These are phyloP conservation scores for Blastobotrys muscicola DNA, from an alignment of 805 yeast species.

Conservation along the genomic window DNA sequence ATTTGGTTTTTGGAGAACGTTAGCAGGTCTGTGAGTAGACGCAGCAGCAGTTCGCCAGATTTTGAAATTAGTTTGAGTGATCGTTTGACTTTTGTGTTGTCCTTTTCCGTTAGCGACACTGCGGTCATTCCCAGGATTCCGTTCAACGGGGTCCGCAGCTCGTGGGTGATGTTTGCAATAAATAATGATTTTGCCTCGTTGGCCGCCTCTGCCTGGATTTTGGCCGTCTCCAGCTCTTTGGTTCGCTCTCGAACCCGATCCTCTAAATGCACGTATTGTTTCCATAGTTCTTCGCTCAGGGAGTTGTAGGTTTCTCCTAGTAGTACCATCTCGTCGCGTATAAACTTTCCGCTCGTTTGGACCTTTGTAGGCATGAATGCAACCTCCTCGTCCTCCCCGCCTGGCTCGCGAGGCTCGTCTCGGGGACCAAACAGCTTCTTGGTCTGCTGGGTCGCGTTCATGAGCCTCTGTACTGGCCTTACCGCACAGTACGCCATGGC, in stretches of 20 bases:
- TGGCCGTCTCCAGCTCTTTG: slow-evolving; percentile 77
- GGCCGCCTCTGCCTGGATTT: slow-evolving; percentile 85
- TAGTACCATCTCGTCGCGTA: slow-evolving; percentile 71
- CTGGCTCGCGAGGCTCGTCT: slow-evolving; percentile 3
- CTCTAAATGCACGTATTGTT: slow-evolving; percentile 74
- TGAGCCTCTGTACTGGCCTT: slow-evolving; percentile 68
- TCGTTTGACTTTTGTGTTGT: slow-evolving; percentile 55
- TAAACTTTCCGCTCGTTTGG: slow-evolving; percentile 10
- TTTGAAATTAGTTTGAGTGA: slow-evolving; percentile 76
- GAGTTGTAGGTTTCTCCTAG: slow-evolving; percentile 79
- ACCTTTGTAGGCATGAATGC: slow-evolving; percentile 11
- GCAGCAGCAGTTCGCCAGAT: slow-evolving; percentile 83
- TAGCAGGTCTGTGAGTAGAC: slow-evolving; percentile 79
- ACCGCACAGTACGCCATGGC: slow-evolving; percentile 81
- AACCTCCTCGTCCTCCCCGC: no score
- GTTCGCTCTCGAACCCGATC: slow-evolving; percentile 80
- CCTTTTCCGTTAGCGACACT: slow-evolving; percentile 81
- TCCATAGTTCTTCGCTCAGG: slow-evolving; percentile 80
- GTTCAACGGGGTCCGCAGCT: slow-evolving; percentile 87
- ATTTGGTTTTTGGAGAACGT: slow-evolving; percentile 87
- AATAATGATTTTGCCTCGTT: slow-evolving; percentile 94
- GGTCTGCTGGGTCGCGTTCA: slow-evolving; percentile 71
- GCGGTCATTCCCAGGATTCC: slow-evolving; percentile 96
- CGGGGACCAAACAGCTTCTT: slow-evolving; percentile 8
- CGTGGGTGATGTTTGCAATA: slow-evolving; percentile 88